Percentiles rank a stretch among this genome's conserved stretches.
Evolutionary conservation across 2,329 filamentous ascomycete genomes (phyloP).

Genomic region (Calonectria montana): DNA sequence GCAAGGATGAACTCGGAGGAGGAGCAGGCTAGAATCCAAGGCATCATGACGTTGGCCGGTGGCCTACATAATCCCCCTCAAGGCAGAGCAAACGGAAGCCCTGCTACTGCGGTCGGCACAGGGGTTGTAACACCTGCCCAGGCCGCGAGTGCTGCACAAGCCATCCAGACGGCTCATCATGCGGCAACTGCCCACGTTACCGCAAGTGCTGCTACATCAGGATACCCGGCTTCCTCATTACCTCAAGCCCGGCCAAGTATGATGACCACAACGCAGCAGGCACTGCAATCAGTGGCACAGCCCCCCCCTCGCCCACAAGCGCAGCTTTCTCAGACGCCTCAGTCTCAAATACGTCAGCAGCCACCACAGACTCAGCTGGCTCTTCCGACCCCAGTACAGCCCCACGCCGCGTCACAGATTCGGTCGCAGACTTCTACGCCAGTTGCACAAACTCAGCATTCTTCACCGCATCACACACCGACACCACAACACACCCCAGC

Average conservation of each 20-base stretch:
- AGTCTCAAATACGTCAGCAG: slow-evolving; percentile 32
- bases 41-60: slow-evolving; percentile 67
- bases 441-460: slow-evolving; percentile 39
- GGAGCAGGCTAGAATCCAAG: slow-evolving; percentile 69
- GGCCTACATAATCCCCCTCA: slow-evolving; percentile 60
- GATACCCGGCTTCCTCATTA: slow-evolving; percentile 42
- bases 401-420: slow-evolving; percentile 34
- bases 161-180: slow-evolving; percentile 35
- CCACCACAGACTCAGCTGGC: slow-evolving; percentile 29
- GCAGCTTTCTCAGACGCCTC: slow-evolving; percentile 45
- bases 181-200: slow-evolving; percentile 30
- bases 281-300: slow-evolving; percentile 43
- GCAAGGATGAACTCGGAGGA: slow-evolving; percentile 69
- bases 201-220: slow-evolving; percentile 33
- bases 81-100: slow-evolving; percentile 37
- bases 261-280: slow-evolving; percentile 46
- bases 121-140: slow-evolving; percentile 50
- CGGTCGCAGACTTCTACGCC: slow-evolving; percentile 43
- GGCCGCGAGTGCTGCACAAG: slow-evolving; percentile 45
- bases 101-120: slow-evolving; percentile 40
- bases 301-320: slow-evolving; percentile 40
- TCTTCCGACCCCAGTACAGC: slow-evolving; percentile 38
- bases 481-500: slow-evolving; percentile 33
- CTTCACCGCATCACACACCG: slow-evolving; percentile 40
- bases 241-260: slow-evolving; percentile 41